phyloP scores from a whole-genome alignment of 805 yeast species.

The Kregervanrija delftensis region DNA sequence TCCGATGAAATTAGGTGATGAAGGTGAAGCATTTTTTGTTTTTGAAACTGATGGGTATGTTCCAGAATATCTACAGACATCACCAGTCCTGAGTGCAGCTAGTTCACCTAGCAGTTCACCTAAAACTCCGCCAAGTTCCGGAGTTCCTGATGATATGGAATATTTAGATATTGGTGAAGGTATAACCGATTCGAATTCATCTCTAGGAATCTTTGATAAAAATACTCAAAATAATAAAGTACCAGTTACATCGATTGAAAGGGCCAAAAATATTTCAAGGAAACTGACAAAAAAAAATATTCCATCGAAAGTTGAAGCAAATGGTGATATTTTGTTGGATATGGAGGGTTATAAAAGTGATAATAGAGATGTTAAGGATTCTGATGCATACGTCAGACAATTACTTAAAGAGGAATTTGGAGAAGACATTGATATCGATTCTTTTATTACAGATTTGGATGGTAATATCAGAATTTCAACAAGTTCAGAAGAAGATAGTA shows the following conservation, averaged over 20 bases:
- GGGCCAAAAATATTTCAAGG: constrained; percentile 57
- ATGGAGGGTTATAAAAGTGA: constrained; percentile 95
- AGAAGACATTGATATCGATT: constrained; percentile 36
- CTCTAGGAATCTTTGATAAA: not conserved
- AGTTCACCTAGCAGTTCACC: constrained; percentile 48
- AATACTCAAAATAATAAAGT: not conserved
- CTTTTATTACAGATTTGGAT: constrained; percentile 50
- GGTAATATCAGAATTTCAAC: constrained; percentile 56
- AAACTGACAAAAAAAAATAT: constrained; percentile 66
- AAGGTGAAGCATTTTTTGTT: constrained; percentile 96
- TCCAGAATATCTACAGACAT: constrained; percentile 73
- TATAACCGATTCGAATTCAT: constrained; percentile 5
- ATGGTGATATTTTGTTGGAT: constrained; percentile 86
- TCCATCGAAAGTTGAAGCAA: constrained; percentile 79
- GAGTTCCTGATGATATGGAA: constrained; percentile 40
- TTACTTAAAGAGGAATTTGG: constrained; percentile 74
- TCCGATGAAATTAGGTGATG: constrained; percentile 96
- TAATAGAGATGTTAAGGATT: constrained; percentile 64
- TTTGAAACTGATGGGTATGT: constrained; percentile 75
- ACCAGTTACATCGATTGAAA: constrained; percentile 30
- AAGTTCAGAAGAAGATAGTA: constrained; percentile 17
- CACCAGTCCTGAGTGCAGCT: constrained; percentile 71
- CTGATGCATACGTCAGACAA: constrained; percentile 70
- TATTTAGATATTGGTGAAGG: constrained; percentile 40
- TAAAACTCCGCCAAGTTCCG: constrained; percentile 10